Evolutionary conservation across 1,139 yeast species (phyloP).

Genomic region (Candida labiduridarum): DNA sequence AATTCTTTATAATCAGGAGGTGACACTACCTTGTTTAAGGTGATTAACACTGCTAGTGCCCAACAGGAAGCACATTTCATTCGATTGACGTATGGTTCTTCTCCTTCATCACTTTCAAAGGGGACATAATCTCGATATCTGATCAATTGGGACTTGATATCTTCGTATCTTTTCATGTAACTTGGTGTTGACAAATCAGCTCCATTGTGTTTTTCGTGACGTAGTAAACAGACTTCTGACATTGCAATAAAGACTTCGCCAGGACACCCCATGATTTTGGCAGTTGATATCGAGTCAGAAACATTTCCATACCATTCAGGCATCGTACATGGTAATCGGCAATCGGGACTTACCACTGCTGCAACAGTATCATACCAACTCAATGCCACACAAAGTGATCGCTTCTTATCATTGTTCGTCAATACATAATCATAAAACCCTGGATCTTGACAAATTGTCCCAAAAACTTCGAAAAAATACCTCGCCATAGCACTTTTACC

Average conservation of each 20-base stretch:
- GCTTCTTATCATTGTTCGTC: slow-evolving; percentile 46
- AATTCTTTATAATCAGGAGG: slow-evolving; percentile 21
- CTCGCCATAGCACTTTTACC: slow-evolving; percentile 54
- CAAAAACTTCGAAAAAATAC: slow-evolving; percentile 49
- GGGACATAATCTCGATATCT: slow-evolving; percentile 51
- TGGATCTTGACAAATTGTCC: slow-evolving; percentile 45
- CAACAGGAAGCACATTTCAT: slow-evolving; percentile 57
- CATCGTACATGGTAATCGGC: slow-evolving; percentile 51
- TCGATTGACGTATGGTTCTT: slow-evolving; percentile 32
- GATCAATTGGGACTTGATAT: slow-evolving; percentile 32
- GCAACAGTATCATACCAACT: slow-evolving; percentile 61
- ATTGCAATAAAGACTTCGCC: slow-evolving; percentile 53
- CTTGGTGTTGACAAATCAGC: not conserved
- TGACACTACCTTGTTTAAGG: slow-evolving; percentile 36
- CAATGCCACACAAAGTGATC: slow-evolving; percentile 48
- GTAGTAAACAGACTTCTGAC: slow-evolving; percentile 41
- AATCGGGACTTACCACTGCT: slow-evolving; percentile 57
- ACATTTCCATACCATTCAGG: slow-evolving; percentile 53
- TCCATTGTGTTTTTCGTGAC: slow-evolving; percentile 30
- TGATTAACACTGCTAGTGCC: slow-evolving; percentile 48
- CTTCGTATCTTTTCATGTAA: slow-evolving; percentile 19
- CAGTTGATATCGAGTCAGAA: slow-evolving; percentile 43
- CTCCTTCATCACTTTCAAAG: slow-evolving; percentile 19
- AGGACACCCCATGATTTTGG: slow-evolving; percentile 59
- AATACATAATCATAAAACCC: slow-evolving; percentile 24